Conservation (phyloP, 345 rosid species). For the Lepidium didymum region DNA sequence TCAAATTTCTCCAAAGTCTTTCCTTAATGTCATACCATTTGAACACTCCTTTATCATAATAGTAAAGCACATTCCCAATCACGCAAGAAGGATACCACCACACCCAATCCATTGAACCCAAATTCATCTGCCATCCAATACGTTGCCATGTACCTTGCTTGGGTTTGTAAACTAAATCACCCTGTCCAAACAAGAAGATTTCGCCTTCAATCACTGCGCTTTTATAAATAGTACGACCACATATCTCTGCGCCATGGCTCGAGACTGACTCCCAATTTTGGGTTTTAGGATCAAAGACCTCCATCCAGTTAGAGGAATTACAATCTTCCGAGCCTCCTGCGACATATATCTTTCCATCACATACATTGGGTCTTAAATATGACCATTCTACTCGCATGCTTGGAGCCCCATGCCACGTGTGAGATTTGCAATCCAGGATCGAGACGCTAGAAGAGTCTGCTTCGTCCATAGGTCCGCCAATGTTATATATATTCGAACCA, state of each 20-base stretch:
- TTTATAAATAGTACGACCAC: not conserved
- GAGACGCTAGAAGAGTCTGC: no score
- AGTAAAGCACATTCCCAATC: constrained; percentile 37
- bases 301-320: no score
- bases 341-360: no score
- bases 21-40: constrained; percentile 42
- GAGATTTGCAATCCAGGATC: no score
- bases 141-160: constrained; percentile 36
- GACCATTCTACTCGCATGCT: no score
- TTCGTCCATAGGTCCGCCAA: constrained; percentile 40
- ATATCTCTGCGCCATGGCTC: not conserved
- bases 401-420: no score
- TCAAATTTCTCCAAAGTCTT: constrained; percentile 42
- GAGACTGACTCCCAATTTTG: constrained; percentile 28
- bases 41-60: constrained; percentile 58
- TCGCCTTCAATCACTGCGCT: not conserved
- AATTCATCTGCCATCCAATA: constrained; percentile 35
- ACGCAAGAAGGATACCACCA: not conserved
- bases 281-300: constrained; percentile 25
- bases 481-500: constrained; percentile 37
- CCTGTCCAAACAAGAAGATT: not conserved
- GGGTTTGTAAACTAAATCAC: not conserved
- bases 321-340: no score
- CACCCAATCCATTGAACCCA: not conserved
- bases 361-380: no score